These are phyloP conservation scores for Conringia planisiliqua DNA, from an alignment of 345 rosid genomes.

Conservation along the genomic window DNA sequence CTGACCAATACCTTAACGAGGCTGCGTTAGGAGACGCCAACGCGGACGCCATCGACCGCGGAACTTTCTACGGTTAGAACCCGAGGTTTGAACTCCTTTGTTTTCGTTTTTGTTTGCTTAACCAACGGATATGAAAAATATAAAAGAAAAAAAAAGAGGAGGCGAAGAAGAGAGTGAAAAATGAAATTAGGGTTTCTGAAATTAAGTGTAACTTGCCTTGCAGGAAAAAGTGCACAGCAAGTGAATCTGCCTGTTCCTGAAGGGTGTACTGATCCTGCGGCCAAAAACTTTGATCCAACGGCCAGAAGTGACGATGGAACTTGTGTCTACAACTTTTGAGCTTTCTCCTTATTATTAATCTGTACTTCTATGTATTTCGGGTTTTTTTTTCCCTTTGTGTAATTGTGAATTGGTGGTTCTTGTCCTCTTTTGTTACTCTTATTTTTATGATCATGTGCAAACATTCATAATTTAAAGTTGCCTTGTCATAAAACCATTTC, in stretches of 20 bases:
- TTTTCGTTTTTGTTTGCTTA: not conserved
- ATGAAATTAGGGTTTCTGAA: slow-evolving; percentile 7
- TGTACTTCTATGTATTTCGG: not conserved
- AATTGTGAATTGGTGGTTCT: slow-evolving; percentile 24
- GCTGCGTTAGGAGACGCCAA: slow-evolving; percentile 96
- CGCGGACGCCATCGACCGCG: slow-evolving; percentile 57
- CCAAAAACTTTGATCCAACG: slow-evolving; percentile 79
- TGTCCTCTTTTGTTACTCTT: slow-evolving; percentile 4
- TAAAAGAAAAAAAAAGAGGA: not conserved
- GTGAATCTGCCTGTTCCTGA: slow-evolving; percentile 67
- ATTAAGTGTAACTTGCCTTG: slow-evolving; percentile 5
- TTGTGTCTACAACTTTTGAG: slow-evolving; percentile 51
- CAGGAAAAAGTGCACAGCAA: slow-evolving; percentile 92
- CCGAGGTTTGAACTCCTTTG: slow-evolving; percentile 24
- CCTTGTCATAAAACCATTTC: slow-evolving; percentile 17
- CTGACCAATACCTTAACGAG: slow-evolving; percentile 73
- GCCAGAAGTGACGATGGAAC: slow-evolving; percentile 96
- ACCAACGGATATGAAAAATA: not conserved
- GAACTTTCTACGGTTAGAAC: slow-evolving; percentile 69
- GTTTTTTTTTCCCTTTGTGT: slow-evolving; percentile 6
- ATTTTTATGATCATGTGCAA: slow-evolving; percentile 24
- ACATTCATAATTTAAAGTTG: slow-evolving; percentile 17
- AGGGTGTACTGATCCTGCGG: slow-evolving; percentile 75
- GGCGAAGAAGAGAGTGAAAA: not conserved
- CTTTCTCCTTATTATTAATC: slow-evolving; percentile 3